Evolutionary conservation across 305 asterid genomes (phyloP), one percentile per base, ranked within the genome.

Genomic region (Solanum aculeatissimum): DNA sequence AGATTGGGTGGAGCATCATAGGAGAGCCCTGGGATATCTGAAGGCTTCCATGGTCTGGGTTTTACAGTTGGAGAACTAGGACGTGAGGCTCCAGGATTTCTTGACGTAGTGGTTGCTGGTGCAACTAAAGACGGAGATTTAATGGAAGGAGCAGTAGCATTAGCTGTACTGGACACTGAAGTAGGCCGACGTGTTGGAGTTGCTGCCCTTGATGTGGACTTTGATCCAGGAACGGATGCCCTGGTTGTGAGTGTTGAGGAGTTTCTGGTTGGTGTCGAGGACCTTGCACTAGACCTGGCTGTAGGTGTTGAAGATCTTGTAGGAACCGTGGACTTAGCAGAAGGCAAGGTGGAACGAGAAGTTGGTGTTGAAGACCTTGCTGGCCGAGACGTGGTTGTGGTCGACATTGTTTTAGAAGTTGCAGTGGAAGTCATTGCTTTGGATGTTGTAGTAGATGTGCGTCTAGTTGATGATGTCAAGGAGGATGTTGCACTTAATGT

Each of bases 21-120:
- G 86, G 99, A 95, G 88, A 92, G 93, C 35, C 98, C 98, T 12
- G 98, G 98, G 91, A 97, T 97, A 79, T 97, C 99, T 3, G 98
- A 93, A 32, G 99, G 98, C 89, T 95, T 95, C 97, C 98, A 95
- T 32, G 94, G 93, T 88, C 90, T 91, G 70, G 98, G 98, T 87
- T 96, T 92, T 86, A 92, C 93, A 15, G 90, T 71, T 6, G 99
- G 99, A 87, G 99, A 97, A 90, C 87, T 93, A n/a, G 98, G 84
- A 72, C 98, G 89, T 6, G 91, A 71, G 7, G 91, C 94, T 55
- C 27, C 91, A 1, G 93, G 90, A 80, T 92, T 92, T 87, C 91
- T 92, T 4, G 57, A 83, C 2, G 94, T 72, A 65, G 87, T 71
- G 21, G 96, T 65, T 85, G 88, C 88, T 79, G 74, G 69, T 55